phyloP scores from a whole-genome alignment of 371 early-diverging fungal genomes.

The Actinomucor elegans region DNA sequence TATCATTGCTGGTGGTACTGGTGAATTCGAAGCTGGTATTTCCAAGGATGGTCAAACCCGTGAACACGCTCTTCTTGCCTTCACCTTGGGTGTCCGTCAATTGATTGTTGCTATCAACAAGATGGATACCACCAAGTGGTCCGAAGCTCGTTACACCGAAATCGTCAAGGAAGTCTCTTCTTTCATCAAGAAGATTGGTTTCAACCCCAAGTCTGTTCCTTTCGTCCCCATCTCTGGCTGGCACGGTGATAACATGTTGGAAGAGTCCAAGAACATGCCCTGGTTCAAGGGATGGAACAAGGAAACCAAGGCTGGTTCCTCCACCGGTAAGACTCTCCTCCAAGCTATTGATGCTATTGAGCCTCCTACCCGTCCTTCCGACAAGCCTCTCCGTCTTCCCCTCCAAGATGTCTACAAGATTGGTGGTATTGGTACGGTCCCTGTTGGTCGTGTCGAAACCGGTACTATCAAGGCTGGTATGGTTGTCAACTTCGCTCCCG shows the following conservation, averaged over 20 bases:
- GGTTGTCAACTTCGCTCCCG: slow-evolving; percentile 91
- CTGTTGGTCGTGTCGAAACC: slow-evolving; percentile 97
- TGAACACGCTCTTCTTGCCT: slow-evolving; percentile 98
- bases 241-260: slow-evolving; percentile 98
- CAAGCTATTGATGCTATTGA: slow-evolving; percentile 94
- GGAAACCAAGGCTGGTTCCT: slow-evolving; percentile 84
- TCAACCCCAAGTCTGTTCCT: slow-evolving; percentile 89
- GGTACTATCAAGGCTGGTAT: slow-evolving; percentile 91
- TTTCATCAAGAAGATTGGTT: slow-evolving; percentile 96
- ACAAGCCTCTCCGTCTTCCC: slow-evolving; percentile 97
- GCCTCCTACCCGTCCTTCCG: slow-evolving; percentile 88
- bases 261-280: slow-evolving; percentile 89
- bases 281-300: slow-evolving; percentile 97
- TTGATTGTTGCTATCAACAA: slow-evolving; percentile 98
- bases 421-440: slow-evolving; percentile 95
- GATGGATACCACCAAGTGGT: slow-evolving; percentile 98
- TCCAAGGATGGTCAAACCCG: slow-evolving; percentile 99
- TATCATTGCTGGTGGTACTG: slow-evolving; percentile 91
- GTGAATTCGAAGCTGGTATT: slow-evolving; percentile 99
- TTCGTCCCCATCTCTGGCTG: slow-evolving; percentile 98
- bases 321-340: slow-evolving; percentile 88
- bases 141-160: slow-evolving; percentile 92
- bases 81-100: slow-evolving; percentile 97
- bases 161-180: slow-evolving; percentile 92
- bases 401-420: slow-evolving; percentile 98